These are phyloP conservation scores for Pilatotrama ljubarskyi DNA, from an alignment of 768 basidiomycete species.

Conservation along the genomic window DNA sequence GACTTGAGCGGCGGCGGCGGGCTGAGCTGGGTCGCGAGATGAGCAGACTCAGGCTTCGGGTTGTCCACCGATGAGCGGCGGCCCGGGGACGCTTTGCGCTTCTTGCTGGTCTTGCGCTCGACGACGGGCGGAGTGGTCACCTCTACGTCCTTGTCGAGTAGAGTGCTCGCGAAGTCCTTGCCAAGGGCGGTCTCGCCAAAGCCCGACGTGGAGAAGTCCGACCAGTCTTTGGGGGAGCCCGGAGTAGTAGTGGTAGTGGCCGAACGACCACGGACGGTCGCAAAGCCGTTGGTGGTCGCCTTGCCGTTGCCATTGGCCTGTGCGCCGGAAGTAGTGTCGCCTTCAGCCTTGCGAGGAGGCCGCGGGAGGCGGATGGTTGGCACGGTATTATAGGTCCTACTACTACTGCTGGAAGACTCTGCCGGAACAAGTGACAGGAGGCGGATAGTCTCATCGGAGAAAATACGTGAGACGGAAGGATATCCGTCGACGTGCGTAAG, in stretches of 20 bases:
- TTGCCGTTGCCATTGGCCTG: slow-evolving; percentile 20
- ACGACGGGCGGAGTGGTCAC: slow-evolving; percentile 41
- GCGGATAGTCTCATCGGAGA: slow-evolving; percentile 68
- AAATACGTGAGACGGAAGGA: slow-evolving; percentile 49
- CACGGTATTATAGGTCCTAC: slow-evolving; percentile 37
- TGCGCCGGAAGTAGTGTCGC: slow-evolving; percentile 5
- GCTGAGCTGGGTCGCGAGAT: slow-evolving; percentile 4
- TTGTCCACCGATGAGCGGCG: slow-evolving; percentile 30
- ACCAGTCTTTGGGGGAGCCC: slow-evolving; percentile 54
- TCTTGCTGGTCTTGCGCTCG: slow-evolving; percentile 38
- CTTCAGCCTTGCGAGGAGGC: slow-evolving; percentile 32
- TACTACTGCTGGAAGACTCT: slow-evolving; percentile 34
- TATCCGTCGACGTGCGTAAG: slow-evolving; percentile 35
- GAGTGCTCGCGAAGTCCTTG: slow-evolving; percentile 53
- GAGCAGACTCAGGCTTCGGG: slow-evolving; percentile 11
- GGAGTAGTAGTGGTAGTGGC: slow-evolving; percentile 25
- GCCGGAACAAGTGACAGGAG: slow-evolving; percentile 51
- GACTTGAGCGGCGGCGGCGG: slow-evolving; percentile 13
- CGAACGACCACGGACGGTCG: not conserved
- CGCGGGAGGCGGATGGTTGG: slow-evolving; percentile 17
- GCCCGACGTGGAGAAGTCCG: slow-evolving; percentile 65
- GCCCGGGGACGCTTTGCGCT: slow-evolving; percentile 30
- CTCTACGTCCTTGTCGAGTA: slow-evolving; percentile 63
- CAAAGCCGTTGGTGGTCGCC: not conserved
- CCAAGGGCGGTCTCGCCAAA: slow-evolving; percentile 47